Evolutionary conservation across 2,329 filamentous ascomycete species (phyloP).

Genomic region (Orbilia quercus): DNA sequence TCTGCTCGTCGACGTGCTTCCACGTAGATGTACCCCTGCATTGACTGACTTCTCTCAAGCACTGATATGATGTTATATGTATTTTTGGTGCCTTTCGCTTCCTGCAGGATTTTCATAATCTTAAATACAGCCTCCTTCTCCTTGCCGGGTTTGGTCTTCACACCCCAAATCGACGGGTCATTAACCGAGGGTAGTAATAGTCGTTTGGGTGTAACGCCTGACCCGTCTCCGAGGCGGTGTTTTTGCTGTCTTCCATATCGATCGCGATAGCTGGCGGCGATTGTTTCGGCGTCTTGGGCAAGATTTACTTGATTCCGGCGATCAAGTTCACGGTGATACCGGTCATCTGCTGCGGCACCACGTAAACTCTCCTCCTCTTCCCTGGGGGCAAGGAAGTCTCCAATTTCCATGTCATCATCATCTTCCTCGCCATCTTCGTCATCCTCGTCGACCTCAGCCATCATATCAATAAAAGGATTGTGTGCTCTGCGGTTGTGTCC

Average conservation of each 20-base stretch:
- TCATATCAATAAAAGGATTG: constrained; percentile 93
- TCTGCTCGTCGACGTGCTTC: constrained; percentile 89
- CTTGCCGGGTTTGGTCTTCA: constrained; percentile 93
- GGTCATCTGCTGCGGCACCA: constrained; percentile 82
- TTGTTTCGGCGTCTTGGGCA: constrained; percentile 91
- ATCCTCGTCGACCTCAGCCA: constrained; percentile 95
- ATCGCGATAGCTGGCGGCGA: constrained; percentile 85
- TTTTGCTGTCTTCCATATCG: constrained; percentile 84
- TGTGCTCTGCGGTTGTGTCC: constrained; percentile 63
- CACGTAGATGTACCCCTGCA: constrained; percentile 95
- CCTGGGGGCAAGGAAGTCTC: constrained; percentile 73
- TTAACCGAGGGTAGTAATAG: constrained; percentile 91
- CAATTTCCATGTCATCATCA: constrained; percentile 81
- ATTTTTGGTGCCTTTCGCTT: constrained; percentile 80
- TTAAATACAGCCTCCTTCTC: constrained; percentile 89
- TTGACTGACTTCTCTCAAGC: constrained; percentile 87
- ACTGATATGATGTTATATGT: constrained; percentile 86
- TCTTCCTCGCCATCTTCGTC: constrained; percentile 90
- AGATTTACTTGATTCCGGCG: constrained; percentile 86
- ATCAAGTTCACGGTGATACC: constrained; percentile 92
- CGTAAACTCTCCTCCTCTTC: constrained; percentile 78
- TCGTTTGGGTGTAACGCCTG: constrained; percentile 82
- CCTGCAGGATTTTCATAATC: constrained; percentile 88
- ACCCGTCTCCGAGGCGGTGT: constrained; percentile 74
- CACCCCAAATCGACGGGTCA: constrained; percentile 94